phyloP scores from a whole-genome alignment of 495 filamentous ascomycete species.

The Cladorrhinum samala region DNA sequence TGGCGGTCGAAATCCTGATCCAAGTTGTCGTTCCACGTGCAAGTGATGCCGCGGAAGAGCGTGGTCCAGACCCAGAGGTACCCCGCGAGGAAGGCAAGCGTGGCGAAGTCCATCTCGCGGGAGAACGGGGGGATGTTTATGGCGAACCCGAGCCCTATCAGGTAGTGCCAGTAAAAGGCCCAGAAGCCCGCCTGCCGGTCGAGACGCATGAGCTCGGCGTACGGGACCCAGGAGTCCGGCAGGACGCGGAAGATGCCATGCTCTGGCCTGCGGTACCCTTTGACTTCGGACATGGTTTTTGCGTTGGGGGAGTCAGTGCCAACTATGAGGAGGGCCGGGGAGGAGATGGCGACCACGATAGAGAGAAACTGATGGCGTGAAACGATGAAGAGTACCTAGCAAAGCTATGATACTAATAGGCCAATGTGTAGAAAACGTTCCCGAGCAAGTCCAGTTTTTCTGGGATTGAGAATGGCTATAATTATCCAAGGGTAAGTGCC shows the following conservation, averaged over 20 bases:
- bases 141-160: constrained; percentile 28
- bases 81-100: neutral
- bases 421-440: constrained; percentile 5
- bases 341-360: too few species aligned
- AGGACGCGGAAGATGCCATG: constrained; percentile 6
- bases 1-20: constrained; percentile 37
- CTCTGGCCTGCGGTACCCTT: constrained; percentile 6
- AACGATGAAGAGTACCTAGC: constrained; percentile 2
- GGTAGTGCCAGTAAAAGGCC: constrained; percentile 29
- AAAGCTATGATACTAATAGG: constrained; percentile 3
- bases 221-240: constrained; percentile 31
- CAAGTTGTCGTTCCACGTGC: constrained; percentile 40
- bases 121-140: constrained; percentile 10
- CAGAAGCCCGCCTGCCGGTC: constrained; percentile 32
- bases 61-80: constrained; percentile 1
- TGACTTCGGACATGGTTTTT: constrained; percentile 1
- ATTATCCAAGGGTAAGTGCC: too few species aligned
- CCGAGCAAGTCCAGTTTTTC: constrained; percentile 2
- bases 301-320: too few species aligned
- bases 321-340: too few species aligned
- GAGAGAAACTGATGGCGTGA: constrained; percentile 1
- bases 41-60: constrained; percentile 11
- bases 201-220: constrained; percentile 39
- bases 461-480: too few species aligned
- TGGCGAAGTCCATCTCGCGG: neutral